Evolutionary conservation across 108 stramenopile genomes (phyloP).

Genomic region (Epipyxis sp.): DNA sequence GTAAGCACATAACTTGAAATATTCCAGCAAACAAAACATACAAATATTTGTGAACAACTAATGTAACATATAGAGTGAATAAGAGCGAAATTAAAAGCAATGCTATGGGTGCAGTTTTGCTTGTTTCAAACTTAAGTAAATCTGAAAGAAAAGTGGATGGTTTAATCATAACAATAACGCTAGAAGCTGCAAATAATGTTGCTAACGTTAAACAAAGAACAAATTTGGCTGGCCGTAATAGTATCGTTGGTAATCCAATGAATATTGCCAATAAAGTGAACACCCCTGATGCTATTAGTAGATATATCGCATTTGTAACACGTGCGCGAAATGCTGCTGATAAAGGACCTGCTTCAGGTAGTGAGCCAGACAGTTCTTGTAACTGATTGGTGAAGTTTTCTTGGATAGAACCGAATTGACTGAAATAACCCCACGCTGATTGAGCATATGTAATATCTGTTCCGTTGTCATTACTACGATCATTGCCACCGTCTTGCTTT

Average conservation of each 20-base stretch:
- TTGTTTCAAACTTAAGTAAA: background rate
- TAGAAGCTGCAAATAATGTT: conserved; percentile 5
- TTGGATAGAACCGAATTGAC: conserved; percentile 4
- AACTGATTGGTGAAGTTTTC: background rate
- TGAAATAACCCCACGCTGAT: no score
- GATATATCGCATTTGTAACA: conserved; percentile 6
- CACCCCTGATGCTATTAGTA: background rate
- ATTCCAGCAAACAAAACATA: background rate
- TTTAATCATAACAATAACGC: conserved; percentile 6
- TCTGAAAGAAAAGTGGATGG: background rate
- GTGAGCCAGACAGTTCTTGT: background rate
- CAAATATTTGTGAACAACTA: conserved; percentile 6
- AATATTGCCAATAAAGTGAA: background rate
- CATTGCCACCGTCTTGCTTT: no score
- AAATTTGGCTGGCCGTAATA: conserved; percentile 24
- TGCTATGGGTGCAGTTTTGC: background rate
- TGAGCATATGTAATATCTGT: no score
- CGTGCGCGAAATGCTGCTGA: background rate
- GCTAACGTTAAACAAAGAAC: conserved; percentile 9
- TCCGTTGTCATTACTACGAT: no score
- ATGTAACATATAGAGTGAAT: conserved; percentile 18
- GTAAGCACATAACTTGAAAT: background rate
- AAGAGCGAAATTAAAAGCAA: background rate
- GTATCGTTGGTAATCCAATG: conserved; percentile 18
- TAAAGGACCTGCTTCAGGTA: conserved; percentile 27